A percentile compares a stretch with the other conserved stretches of the same genome.
Evolutionary conservation across 805 yeast genomes (phyloP).

Genomic region (Dipodascus albidus): DNA sequence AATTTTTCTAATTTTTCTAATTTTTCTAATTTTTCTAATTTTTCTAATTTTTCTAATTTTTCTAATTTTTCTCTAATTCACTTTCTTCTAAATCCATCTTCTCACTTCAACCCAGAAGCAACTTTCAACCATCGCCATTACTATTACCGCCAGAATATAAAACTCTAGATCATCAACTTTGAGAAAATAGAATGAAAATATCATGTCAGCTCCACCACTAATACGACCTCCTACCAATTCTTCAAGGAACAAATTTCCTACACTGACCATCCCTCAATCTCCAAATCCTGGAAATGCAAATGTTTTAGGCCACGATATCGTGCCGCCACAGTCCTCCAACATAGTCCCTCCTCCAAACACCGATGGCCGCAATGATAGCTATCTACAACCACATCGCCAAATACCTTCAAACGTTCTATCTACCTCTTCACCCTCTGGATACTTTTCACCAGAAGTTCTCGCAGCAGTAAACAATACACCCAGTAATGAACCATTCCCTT

Average conservation of each 20-base stretch:
- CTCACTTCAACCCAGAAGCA: too few relatives aligned
- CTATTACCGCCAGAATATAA: too few relatives aligned
- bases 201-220: conserved; percentile 5
- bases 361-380: neutral
- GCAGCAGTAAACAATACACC: conserved; percentile 15
- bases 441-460: conserved; percentile 15
- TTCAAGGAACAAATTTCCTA: conserved; percentile 15
- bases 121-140: too few relatives aligned
- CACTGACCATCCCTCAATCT: conserved; percentile 15
- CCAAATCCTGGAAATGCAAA: conserved; percentile 6
- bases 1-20: too few relatives aligned
- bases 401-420: conserved; percentile 4
- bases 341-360: too few relatives aligned
- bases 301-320: conserved; percentile 4
- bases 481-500: conserved; percentile 1
- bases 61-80: too few relatives aligned
- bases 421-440: conserved; percentile 9
- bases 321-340: conserved; percentile 1
- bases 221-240: conserved; percentile 7
- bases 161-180: too few relatives aligned
- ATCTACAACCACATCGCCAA: neutral
- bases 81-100: too few relatives aligned
- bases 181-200: neutral
- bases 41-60: too few relatives aligned
- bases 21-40: too few relatives aligned